These are phyloP conservation scores for Pseudogymnoascus sp. DNA, from an alignment of 2,329 filamentous ascomycete genomes.

Conservation along the genomic window DNA sequence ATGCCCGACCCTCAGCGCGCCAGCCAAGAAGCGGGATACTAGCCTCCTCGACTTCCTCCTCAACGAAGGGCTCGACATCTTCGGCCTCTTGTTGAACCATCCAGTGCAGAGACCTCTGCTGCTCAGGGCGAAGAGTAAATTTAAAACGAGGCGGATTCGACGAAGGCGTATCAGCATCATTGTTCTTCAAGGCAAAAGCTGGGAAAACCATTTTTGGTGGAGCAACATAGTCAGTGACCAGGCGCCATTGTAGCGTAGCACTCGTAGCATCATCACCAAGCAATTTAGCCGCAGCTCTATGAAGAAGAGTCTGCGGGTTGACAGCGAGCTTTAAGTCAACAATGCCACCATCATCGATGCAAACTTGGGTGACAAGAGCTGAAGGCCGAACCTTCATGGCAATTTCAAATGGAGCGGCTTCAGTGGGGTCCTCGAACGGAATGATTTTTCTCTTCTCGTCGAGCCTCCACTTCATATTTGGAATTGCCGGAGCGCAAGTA, in stretches of 20 bases:
- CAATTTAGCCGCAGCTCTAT: constrained; percentile 35
- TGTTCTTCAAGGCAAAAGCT: constrained; percentile 37
- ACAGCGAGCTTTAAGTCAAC: constrained; percentile 35
- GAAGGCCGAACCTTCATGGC: constrained; percentile 40
- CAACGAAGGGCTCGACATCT: constrained; percentile 39
- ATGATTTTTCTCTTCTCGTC: constrained; percentile 28
- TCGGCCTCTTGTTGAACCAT: constrained; percentile 48
- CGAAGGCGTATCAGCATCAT: constrained; percentile 30
- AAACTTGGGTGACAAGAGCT: constrained; percentile 34
- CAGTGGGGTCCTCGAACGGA: constrained; percentile 43
- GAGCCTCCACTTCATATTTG: constrained; percentile 32
- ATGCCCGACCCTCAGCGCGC: constrained; percentile 48
- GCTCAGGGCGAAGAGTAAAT: constrained; percentile 40
- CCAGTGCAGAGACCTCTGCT: constrained; percentile 50
- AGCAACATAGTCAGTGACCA: constrained; percentile 38
- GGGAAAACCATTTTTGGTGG: constrained; percentile 29
- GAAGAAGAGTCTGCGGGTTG: constrained; percentile 35
- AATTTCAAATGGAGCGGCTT: constrained; percentile 43
- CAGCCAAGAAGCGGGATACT: constrained; percentile 43
- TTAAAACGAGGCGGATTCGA: constrained; percentile 32
- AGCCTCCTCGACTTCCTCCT: constrained; percentile 51
- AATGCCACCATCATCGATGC: constrained; percentile 25
- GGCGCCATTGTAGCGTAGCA: constrained; percentile 35
- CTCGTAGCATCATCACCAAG: constrained; percentile 10
- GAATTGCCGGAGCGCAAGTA: constrained; percentile 33